Conservation (phyloP, 129 eudicot species). For the carrot (Daucus carota) region DNA sequence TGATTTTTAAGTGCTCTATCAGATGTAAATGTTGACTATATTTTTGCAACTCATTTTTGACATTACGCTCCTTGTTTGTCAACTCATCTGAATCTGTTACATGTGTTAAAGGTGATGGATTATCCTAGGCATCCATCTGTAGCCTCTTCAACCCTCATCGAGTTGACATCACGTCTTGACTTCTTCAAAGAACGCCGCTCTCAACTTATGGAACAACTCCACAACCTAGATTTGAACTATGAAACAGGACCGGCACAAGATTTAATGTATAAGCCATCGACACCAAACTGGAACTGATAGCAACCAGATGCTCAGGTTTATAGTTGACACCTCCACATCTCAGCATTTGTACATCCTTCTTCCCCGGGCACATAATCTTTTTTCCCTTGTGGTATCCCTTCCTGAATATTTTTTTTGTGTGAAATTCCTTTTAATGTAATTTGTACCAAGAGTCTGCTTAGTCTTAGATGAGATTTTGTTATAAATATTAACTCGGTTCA, state of each 20-base stretch:
- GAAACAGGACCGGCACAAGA: conserved; percentile 50
- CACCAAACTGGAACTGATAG: conserved; percentile 70
- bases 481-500: background rate
- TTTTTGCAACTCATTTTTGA: background rate
- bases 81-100: background rate
- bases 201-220: conserved; percentile 94
- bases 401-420: background rate
- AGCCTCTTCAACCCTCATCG: conserved; percentile 85
- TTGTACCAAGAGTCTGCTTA: background rate
- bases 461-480: conserved; percentile 1
- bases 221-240: conserved; percentile 68
- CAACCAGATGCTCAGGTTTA: background rate
- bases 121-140: conserved; percentile 56
- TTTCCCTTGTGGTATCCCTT: conserved; percentile 3
- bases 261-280: conserved; percentile 57
- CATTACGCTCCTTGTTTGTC: background rate
- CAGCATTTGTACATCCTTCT: conserved; percentile 7
- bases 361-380: background rate
- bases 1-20: background rate
- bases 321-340: background rate
- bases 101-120: conserved; percentile 46
- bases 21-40: background rate
- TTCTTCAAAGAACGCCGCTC: conserved; percentile 90
- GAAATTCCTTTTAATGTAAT: background rate
- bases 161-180: conserved; percentile 84